Base-by-base conservation (phyloP, 345 rosid genomes). In the Lepidium didymum region DNA sequence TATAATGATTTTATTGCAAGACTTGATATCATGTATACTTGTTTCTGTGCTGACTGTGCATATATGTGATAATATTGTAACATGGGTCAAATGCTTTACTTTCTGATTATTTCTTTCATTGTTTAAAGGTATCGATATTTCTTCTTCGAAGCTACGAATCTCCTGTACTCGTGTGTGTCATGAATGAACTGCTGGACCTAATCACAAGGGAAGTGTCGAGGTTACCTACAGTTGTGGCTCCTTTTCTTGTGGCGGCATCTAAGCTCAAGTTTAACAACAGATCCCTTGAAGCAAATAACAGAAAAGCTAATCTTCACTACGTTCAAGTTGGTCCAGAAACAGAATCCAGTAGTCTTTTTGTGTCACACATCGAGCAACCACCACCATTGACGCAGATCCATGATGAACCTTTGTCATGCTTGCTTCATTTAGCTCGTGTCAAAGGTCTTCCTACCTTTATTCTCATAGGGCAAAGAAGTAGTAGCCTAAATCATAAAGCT, bases 321-420 rank as follows among this genome's bases (percentile, higher is more conserved):
- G 52, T 86, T 63, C 96, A 81, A 72, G 68, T 88, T 29, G 96
- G 96, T 61, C 77, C 78, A 35, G 89, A 81, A 78, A 88, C 90
- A 31, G 90, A 80, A 23, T 10, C 67, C 44, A 69, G 78, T 64
- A 60, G 45, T 38, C 76, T 81, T 19, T 57, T 88, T 50, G 70
- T 78, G 67, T 38, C 84, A 63, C 76, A 70, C 70, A 70, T 84
- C 29, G 75, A 77, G 81, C 85, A 76, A 80, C 79, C 87, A 33
- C 91, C 90, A 40, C 74, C 80, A 2, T 52, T 76, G 14, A 68
- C 85, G 73, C 88, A 84, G 70, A 81, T 90, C 75, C 82, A 78
- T 66, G 62, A 72, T 64, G 97, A 90, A 65, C 91, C 96, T 50
- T 53, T 92, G 53, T 89, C 96, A 46, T 92, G 96, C 81, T 79